These are phyloP conservation scores for Primulina tabacum DNA, from an alignment of 257 asterid genomes.

Conservation along the genomic window DNA sequence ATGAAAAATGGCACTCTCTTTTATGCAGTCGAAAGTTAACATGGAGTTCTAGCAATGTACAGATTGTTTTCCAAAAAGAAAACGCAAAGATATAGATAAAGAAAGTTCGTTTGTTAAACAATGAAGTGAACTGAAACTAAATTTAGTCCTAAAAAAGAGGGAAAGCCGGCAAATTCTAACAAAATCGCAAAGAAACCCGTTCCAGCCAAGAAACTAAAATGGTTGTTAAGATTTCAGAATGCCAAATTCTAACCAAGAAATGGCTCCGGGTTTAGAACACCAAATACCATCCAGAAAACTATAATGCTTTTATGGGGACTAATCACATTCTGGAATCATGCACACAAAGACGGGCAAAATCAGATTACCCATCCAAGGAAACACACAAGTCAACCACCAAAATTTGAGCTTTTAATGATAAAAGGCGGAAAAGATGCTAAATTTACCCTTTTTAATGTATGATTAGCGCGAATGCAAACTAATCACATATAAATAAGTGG, in stretches of 20 bases:
- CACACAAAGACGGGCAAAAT: background rate
- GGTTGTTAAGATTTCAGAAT: background rate
- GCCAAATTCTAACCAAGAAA: background rate
- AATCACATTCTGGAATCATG: conserved; percentile 6
- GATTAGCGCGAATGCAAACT: conserved; percentile 18
- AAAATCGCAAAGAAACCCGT: background rate
- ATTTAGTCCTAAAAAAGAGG: background rate
- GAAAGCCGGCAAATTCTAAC: background rate
- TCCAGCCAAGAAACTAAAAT: background rate
- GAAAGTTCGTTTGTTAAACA: background rate
- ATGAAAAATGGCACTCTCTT: background rate
- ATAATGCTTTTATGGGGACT: conserved; percentile 13
- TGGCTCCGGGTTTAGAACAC: background rate
- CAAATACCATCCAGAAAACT: conserved; percentile 2
- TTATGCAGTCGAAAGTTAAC: background rate
- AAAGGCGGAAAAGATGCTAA: background rate
- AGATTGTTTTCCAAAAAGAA: background rate
- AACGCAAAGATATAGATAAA: background rate
- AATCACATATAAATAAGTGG: conserved; percentile 6
- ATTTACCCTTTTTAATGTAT: background rate
- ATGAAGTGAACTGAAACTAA: background rate
- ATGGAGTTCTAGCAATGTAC: background rate
- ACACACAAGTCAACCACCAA: conserved; percentile 6
- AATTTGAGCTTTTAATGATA: background rate
- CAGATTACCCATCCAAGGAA: background rate